A percentile compares a stretch with the other conserved stretches of the same genome.
Evolutionary conservation across 371 early-diverging fungal species (phyloP).

Genomic region (Mortierella sp.): DNA sequence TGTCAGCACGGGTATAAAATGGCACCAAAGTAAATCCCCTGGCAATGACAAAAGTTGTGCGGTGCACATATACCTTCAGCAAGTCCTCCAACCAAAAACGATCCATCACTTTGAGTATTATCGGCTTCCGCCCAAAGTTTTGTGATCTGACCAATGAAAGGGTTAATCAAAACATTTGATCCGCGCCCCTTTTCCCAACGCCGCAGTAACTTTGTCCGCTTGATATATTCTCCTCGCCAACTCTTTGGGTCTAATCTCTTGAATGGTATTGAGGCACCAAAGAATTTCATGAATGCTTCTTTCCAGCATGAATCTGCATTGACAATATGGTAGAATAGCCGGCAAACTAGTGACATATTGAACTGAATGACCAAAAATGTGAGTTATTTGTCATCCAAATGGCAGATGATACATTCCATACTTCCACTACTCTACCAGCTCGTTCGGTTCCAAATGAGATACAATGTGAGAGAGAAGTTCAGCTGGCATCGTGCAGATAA

Average conservation of each 20-base stretch:
- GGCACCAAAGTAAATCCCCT: too few relatives aligned
- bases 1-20: too few relatives aligned
- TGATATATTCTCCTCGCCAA: slow-evolving; percentile 55
- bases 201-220: slow-evolving; percentile 36
- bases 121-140: slow-evolving; percentile 32
- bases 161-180: slow-evolving; percentile 36
- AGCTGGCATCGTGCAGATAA: slow-evolving; percentile 40
- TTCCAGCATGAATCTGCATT: slow-evolving; percentile 57
- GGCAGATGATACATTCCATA: neutral
- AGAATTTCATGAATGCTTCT: slow-evolving; percentile 48
- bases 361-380: slow-evolving; percentile 14
- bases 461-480: slow-evolving; percentile 48
- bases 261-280: slow-evolving; percentile 47
- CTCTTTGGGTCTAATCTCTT: slow-evolving; percentile 47
- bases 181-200: slow-evolving; percentile 54
- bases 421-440: slow-evolving; percentile 26
- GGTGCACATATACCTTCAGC: slow-evolving; percentile 14
- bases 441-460: slow-evolving; percentile 42
- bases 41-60: too few relatives aligned
- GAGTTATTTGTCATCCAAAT: neutral
- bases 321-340: slow-evolving; percentile 48
- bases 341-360: slow-evolving; percentile 33
- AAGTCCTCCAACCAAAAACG: slow-evolving; percentile 40
- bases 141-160: slow-evolving; percentile 37
- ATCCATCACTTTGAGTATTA: slow-evolving; percentile 15